Evolutionary conservation across 169 alveolate species (phyloP).

Genomic region (Plasmodium relictum): DNA sequence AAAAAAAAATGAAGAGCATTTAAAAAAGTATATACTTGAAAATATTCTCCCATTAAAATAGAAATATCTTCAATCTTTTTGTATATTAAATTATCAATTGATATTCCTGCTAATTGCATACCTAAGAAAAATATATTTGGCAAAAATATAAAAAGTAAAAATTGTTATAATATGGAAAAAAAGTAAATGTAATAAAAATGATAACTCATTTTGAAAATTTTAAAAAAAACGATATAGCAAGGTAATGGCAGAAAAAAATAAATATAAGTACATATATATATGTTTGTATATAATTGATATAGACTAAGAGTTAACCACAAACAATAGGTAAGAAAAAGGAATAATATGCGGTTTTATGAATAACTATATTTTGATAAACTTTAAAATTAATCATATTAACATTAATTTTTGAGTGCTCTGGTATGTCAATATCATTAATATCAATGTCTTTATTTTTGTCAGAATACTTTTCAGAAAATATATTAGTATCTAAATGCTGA

Average conservation of each 20-base stretch:
- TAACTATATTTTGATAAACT: slow-evolving; percentile 51
- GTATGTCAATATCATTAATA: slow-evolving; percentile 18
- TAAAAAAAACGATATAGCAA: background rate
- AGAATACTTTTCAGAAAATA: slow-evolving; percentile 54
- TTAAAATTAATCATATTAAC: slow-evolving; percentile 43
- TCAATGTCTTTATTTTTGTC: slow-evolving; percentile 13
- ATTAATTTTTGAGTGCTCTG: slow-evolving; percentile 30
- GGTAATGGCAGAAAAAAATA: background rate
- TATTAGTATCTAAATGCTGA: slow-evolving; percentile 85
- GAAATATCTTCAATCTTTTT: slow-evolving; percentile 81
- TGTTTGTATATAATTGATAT: background rate
- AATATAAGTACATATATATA: background rate
- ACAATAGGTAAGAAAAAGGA: slow-evolving; percentile 84
- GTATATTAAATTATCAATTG: slow-evolving; percentile 78
- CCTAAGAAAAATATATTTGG: slow-evolving; percentile 49
- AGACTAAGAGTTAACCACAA: slow-evolving; percentile 84
- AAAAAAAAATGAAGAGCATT: background rate
- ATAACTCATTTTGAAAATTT: too few relatives aligned
- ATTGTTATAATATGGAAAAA: background rate
- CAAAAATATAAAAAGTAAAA: background rate
- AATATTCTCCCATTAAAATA: slow-evolving; percentile 81
- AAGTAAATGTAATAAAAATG: background rate
- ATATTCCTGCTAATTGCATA: slow-evolving; percentile 81
- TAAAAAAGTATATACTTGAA: slow-evolving; percentile 77
- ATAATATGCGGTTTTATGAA: slow-evolving; percentile 85